These are phyloP conservation scores for Chalaropsis thielavioides DNA, from an alignment of 2,329 filamentous ascomycete genomes.

Conservation along the genomic window DNA sequence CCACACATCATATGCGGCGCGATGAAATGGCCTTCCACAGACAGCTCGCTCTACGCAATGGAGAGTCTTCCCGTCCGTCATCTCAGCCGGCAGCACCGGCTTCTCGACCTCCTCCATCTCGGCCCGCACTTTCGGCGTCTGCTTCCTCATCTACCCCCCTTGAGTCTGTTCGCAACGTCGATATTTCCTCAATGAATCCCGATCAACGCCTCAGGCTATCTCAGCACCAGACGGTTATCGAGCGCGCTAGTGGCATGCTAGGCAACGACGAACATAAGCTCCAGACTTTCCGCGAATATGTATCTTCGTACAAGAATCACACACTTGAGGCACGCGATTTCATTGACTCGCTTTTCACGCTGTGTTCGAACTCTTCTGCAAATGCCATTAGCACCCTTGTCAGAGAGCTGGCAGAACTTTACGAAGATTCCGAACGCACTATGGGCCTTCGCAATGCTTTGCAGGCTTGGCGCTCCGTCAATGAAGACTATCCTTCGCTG, in stretches of 20 bases:
- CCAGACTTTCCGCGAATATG: constrained; percentile 58
- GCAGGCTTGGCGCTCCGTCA: constrained; percentile 91
- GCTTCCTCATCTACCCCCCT: constrained; percentile 19
- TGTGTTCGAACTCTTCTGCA: constrained; percentile 66
- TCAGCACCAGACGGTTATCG: constrained; percentile 71
- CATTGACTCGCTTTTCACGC: constrained; percentile 72
- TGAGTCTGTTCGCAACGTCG: constrained; percentile 10
- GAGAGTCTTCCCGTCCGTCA: constrained; percentile 26
- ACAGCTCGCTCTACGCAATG: constrained; percentile 79
- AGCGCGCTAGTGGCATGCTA: constrained; percentile 69
- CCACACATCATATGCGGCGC: constrained; percentile 60
- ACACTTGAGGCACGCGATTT: constrained; percentile 59
- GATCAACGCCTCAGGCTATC: constrained; percentile 69
- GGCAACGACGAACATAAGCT: constrained; percentile 64
- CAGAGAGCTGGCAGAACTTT: constrained; percentile 83
- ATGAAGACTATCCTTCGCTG: constrained; percentile 85
- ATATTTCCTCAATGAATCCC: constrained; percentile 36
- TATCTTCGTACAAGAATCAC: constrained; percentile 63
- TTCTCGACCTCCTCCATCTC: constrained; percentile 16
- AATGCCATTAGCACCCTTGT: constrained; percentile 75
- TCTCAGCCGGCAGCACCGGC: constrained; percentile 36
- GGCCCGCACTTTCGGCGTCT: constrained; percentile 13
- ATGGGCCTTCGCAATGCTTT: constrained; percentile 66
- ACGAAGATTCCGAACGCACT: constrained; percentile 65
- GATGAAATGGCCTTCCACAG: constrained; percentile 87